Conservation (phyloP, 495 filamentous ascomycete genomes). For the Penicillium bialowiezense region DNA sequence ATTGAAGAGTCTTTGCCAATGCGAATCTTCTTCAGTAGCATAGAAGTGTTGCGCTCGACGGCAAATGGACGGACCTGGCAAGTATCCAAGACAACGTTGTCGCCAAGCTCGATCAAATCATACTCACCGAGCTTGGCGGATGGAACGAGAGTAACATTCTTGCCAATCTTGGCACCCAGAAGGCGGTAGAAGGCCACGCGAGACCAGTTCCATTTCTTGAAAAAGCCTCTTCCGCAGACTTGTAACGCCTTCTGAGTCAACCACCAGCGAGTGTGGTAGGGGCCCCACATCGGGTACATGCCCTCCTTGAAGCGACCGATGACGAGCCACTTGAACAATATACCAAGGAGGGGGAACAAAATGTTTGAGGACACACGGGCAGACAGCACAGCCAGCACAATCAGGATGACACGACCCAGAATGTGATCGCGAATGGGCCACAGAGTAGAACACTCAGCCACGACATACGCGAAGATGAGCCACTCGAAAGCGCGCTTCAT, state of each 20-base stretch:
- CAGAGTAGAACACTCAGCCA: constrained; percentile 22
- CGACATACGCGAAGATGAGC: constrained; percentile 33
- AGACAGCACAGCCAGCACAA: constrained; percentile 29
- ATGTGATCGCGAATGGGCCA: constrained; percentile 21
- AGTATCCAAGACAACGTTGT: constrained; percentile 33
- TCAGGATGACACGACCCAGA: constrained; percentile 30
- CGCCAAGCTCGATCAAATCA: constrained; percentile 43
- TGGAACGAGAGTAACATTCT: constrained; percentile 30
- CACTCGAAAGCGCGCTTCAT: constrained; percentile 36
- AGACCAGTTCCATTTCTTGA: constrained; percentile 27
- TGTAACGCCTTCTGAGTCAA: constrained; percentile 40
- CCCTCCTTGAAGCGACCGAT: constrained; percentile 42
- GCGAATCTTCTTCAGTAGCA: constrained; percentile 42
- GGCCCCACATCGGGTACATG: constrained; percentile 47
- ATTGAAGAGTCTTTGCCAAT: constrained; percentile 34
- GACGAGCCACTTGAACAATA: constrained; percentile 42
- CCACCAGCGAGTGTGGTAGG: constrained; percentile 50
- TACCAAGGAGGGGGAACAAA: constrained; percentile 31
- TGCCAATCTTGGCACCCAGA: constrained; percentile 41
- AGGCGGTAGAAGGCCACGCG: constrained; percentile 38
- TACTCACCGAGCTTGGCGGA: constrained; percentile 39
- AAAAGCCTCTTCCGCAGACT: constrained; percentile 38
- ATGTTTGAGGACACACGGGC: constrained; percentile 24
- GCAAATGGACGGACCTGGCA: constrained; percentile 42
- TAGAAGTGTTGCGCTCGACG: constrained; percentile 44